Base-by-base conservation (phyloP, 192 early-diverging fungal species). In the Pilobolus umbonatus region DNA sequence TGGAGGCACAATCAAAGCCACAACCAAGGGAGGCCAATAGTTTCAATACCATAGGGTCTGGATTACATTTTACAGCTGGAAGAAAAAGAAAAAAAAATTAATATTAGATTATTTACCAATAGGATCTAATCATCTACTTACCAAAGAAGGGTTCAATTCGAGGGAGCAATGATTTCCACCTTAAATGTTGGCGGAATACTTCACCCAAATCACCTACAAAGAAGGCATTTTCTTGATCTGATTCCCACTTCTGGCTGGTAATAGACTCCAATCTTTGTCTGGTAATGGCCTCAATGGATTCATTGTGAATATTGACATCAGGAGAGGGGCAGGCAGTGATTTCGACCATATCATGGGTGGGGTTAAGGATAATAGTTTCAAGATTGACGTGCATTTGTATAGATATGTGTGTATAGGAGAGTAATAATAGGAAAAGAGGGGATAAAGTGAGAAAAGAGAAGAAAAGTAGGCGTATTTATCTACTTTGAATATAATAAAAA, bases 1-100 rank as follows among this genome's bases (percentile, higher is more conserved):
- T 91, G 83, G 88, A 90, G n/a, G 97, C 97, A 62, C 95, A 98
- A 79, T 99, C 97, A 68, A 99, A 99, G 9, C 95, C 94, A 21
- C 87, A 81, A 21, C 92, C 93, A 34, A 94, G 69, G 15, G 77
- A 72, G 29, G 83, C 87, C 39, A 99, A 77, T 19, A 92, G 82
- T 64, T 86, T 84, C 55, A 96, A 60, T 36, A 99, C 83, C 52
- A 84, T 78, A 31, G 81, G 79, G 62, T 99, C 95, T 24, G 95
- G 92, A 77, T 95, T 95, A 69, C 94, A 97, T 74, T 99, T 99
- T 63, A 99, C 91, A 24, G 94, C 93, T 91, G 72, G 14, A 19
- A 34, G n/a, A 52, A 15, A 46, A 26, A 45, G 51, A n/a, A 14
- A 55, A 43, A 30, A 59, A 46, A 34, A 38, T 31, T 42, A 26